Evolutionary conservation across 768 basidiomycete species (phyloP), one percentile per base, ranked within the genome.

Genomic region (Leccinellum luteum): DNA sequence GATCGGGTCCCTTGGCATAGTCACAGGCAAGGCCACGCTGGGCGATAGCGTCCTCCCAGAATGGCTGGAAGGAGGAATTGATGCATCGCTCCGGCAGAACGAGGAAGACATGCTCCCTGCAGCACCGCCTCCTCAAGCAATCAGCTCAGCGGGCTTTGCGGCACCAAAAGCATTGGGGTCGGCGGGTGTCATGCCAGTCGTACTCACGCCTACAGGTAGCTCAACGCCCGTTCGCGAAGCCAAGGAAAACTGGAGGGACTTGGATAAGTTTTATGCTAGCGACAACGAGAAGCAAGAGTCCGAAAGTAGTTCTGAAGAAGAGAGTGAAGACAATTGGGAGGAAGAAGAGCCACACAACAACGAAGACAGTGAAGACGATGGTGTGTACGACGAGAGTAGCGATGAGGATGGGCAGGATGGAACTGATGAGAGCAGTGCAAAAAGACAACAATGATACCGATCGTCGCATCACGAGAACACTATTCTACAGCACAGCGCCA

Each of bases 21-120:
- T 92, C 38, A 83, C 81, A 3, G 82, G 83, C 2, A 84, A 79
- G 66, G 73, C 76, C 12, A 60, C 85, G 69, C 76, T 73, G 5
- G 74, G 56, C 9, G 69, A 72, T 28, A 75, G 70, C 31, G 51
- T 76, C 55, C 72, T 96, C 0, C 91, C 92, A 0, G 92, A 92
- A 64, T 97, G 95, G 95, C 78, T 90, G 6, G 92, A 95, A 70
- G 79, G 83, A 54, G 94, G 93, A 0, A 91, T 91, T 4, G 91
- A 94, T 62, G 75, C 90, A 1, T 78, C 81, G 0, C 73, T 98
- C 55, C 81, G 95, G 57, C 88, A 93, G 59, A 77, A 75, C 19
- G 82, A 80, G 48, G 85, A 87, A 10, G 87, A 88, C 55, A 62
- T 62, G 1, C 66, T 66, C n/a, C 66, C 62, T 2, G 30, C 44